These are phyloP conservation scores for Abrus pulchellus DNA, from an alignment of 306 rosid genomes.

Conservation along the genomic window DNA sequence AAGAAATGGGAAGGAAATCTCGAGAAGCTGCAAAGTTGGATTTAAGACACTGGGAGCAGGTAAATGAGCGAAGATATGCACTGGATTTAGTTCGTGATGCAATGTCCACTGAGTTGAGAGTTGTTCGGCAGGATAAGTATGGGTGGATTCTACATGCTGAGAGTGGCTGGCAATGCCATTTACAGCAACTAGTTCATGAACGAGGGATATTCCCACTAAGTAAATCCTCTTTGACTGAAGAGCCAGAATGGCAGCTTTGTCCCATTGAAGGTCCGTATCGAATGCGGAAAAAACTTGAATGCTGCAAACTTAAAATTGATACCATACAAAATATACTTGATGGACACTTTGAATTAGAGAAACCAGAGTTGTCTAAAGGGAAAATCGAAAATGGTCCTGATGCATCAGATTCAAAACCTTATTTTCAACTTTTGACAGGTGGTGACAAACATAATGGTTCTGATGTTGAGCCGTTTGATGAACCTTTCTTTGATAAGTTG, in stretches of 20 bases:
- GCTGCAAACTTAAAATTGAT: slow-evolving; percentile 80
- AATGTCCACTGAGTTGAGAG: slow-evolving; percentile 97
- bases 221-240: slow-evolving; percentile 66
- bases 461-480: slow-evolving; percentile 68
- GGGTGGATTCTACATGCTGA: slow-evolving; percentile 99
- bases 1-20: slow-evolving; percentile 90
- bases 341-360: slow-evolving; percentile 72
- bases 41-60: slow-evolving; percentile 93
- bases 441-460: slow-evolving; percentile 67
- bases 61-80: slow-evolving; percentile 94
- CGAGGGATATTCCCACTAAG: slow-evolving; percentile 87
- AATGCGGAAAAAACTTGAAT: slow-evolving; percentile 97
- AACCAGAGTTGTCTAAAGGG: slow-evolving; percentile 61
- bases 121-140: slow-evolving; percentile 98
- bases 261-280: slow-evolving; percentile 99
- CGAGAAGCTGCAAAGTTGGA: slow-evolving; percentile 85
- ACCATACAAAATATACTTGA: slow-evolving; percentile 88
- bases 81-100: slow-evolving; percentile 92
- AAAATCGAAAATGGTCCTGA: slow-evolving; percentile 62
- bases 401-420: slow-evolving; percentile 67
- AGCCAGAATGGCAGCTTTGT: slow-evolving; percentile 95
- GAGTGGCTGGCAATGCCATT: slow-evolving; percentile 98
- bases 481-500: slow-evolving; percentile 64
- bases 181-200: slow-evolving; percentile 96
- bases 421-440: slow-evolving; percentile 68